Percentiles rank a stretch among this genome's conserved stretches.
Evolutionary conservation across 2,329 filamentous ascomycete species (phyloP).

Genomic region (Fusarium cyanostomum): DNA sequence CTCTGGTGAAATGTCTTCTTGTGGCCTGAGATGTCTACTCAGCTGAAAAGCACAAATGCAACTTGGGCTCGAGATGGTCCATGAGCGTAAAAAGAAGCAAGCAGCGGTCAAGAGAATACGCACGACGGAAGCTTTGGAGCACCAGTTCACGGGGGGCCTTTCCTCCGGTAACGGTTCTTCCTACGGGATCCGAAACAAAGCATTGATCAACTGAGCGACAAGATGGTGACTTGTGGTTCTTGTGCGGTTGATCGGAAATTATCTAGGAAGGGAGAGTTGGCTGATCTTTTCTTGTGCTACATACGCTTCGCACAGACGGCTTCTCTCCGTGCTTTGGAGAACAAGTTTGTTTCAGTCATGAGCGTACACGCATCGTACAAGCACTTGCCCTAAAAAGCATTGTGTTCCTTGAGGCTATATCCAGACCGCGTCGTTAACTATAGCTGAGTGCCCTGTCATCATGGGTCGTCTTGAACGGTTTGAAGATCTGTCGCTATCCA

Average conservation of each 20-base stretch:
- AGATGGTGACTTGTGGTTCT: not conserved
- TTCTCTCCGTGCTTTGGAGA: not conserved
- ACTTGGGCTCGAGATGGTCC: not conserved
- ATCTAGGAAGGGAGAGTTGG: not conserved
- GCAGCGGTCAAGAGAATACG: not conserved
- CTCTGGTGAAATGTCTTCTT: not conserved
- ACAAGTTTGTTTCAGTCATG: not conserved
- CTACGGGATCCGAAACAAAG: not conserved
- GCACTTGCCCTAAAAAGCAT: not conserved
- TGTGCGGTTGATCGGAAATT: not conserved
- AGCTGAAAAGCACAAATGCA: slow-evolving; percentile 4
- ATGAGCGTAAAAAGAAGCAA: not conserved
- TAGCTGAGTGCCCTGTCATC: not conserved
- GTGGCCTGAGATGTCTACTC: not conserved
- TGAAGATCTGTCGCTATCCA: not conserved
- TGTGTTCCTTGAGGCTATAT: not conserved
- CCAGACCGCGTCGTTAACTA: not conserved
- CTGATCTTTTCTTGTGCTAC: not conserved
- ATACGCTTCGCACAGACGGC: not conserved
- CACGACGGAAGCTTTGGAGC: not conserved
- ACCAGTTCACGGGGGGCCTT: not conserved
- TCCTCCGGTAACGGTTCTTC: not conserved
- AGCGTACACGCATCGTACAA: not conserved
- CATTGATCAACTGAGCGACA: not conserved
- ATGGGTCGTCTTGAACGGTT: slow-evolving; percentile 2